phyloP scores from a whole-genome alignment of 2,329 filamentous ascomycete genomes.

The Rutstroemia sp. region DNA sequence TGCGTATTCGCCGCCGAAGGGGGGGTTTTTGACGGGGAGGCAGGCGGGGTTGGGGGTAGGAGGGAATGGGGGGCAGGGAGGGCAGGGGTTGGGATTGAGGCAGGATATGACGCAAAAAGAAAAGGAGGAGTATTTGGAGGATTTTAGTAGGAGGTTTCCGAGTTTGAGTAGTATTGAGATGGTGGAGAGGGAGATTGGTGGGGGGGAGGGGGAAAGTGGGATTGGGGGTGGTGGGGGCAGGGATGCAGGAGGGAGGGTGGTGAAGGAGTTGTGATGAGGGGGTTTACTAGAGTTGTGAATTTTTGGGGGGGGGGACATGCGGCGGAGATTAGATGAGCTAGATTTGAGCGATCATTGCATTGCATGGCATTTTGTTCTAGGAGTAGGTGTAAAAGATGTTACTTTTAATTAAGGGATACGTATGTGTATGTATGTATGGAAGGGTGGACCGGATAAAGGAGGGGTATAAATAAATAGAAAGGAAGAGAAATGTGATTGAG shows the following conservation, averaged over 20 bases:
- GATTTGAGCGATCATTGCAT: too few relatives aligned
- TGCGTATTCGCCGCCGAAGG: slow-evolving; percentile 35
- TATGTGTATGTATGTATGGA: too few relatives aligned
- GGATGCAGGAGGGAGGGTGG: background rate
- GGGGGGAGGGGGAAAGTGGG: too few relatives aligned
- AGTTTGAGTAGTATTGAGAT: slow-evolving; percentile 76
- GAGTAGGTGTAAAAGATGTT: too few relatives aligned
- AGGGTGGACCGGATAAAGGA: too few relatives aligned
- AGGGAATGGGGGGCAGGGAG: too few relatives aligned
- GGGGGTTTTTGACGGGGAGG: slow-evolving; percentile 28
- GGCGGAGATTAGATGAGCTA: background rate
- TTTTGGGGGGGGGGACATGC: background rate
- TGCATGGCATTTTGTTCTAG: too few relatives aligned
- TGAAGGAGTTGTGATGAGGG: slow-evolving; percentile 3
- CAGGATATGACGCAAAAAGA: slow-evolving; percentile 50
- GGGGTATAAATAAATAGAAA: background rate
- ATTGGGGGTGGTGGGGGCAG: too few relatives aligned
- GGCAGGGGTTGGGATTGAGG: slow-evolving; percentile 14
- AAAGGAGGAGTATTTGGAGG: slow-evolving; percentile 56
- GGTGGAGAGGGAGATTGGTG: slow-evolving; percentile 27
- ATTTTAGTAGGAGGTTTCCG: slow-evolving; percentile 82
- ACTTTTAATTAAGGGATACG: too few relatives aligned
- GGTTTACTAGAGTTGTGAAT: background rate
- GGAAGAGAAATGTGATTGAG: background rate
- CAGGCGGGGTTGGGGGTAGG: background rate